Base-by-base conservation (phyloP, 1,284 basidiomycete species). In the Papiliotrema fonsecae region DNA sequence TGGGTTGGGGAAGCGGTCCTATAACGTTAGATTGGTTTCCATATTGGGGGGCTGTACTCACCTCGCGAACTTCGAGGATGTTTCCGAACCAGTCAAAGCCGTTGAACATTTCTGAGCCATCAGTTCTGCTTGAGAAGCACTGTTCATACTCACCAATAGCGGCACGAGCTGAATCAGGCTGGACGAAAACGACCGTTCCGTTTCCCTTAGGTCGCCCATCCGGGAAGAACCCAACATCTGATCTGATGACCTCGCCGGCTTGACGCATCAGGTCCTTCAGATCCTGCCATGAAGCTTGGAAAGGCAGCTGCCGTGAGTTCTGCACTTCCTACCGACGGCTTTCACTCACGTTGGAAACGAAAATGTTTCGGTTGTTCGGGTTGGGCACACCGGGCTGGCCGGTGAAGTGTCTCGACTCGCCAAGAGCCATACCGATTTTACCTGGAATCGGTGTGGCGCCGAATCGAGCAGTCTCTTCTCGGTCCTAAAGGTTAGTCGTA, bases 231-330 rank as follows among this genome's bases (percentile, higher is more conserved):
- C 92, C 91, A 62, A 97, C 87, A 69, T 98, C 93, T 49, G 94
- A 91, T 34, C 93, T 83, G 53, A 96, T 82, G 61, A 97, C 91
- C 65, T 88, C 89, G 24, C 94, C 93, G 34, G 93, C 89, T 27
- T 87, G 83, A 48, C 93, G 84, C 83, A 97, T 97, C 27, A 97
- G 77, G 70, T 97, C 93, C 72, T 97, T 98, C 51, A 98, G 78
- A 69, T 98, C 94, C 73, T 98, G 94, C 94, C 94, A 98, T 34
- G 90, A 90, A 27, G 91, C 91, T 74, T 92, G 89, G 65, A 88
- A 88, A 1, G 93, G 94, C 21, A 97, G 75, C 91, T 96, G 61
- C n/a, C n/a, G n/a, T n/a, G n/a, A n/a, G n/a, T n/a, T n/a, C n/a
- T n/a, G n/a, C n/a, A n/a, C n/a, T n/a, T n/a, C n/a, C n/a, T n/a